Evolutionary conservation across 2,329 filamentous ascomycete genomes (phyloP), one percentile per base, ranked within the genome.

Genomic region (Apiospora koreana): DNA sequence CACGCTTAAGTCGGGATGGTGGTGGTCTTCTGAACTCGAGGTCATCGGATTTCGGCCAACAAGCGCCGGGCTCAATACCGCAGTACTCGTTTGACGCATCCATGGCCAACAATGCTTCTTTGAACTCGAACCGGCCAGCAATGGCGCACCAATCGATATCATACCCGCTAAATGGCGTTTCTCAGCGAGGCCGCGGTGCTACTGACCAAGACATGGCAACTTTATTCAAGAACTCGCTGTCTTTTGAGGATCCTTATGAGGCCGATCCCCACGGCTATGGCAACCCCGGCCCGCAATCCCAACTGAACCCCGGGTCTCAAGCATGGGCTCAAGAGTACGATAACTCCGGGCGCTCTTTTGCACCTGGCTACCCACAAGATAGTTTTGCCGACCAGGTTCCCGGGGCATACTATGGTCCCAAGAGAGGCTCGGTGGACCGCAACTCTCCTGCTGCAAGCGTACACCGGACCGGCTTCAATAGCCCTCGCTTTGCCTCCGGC

Each of bases 251-350:
- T 54, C 38, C 50, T 10, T 31, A 74, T 2, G 79, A 78, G 41
- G 10, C 65, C 16, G 25, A 71, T 10, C 66, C 66, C 16, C 46
- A 71, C 35, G 72, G 69, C 1, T 76, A 74, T 71, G 76, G 71
- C 65, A 75, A 73, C 64, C 72, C 73, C 3, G 71, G 72, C 2
- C 70, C 69, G 38, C 82, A 82, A 67, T 78, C 86, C 74, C 83
- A 85, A 72, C 78, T 84, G 72, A 86, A 87, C 72, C 83, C 85
- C 1, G 81, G 78, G 9, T 84, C 84, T 6, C 83, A 85, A 72
- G 73, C 84, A 3, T 88, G 86, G 86, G 78, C 78, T 66, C 77
- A 78, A 9, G 80, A 84, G 18, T 73, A 74, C 7, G 71, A 38
- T 50, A 74, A 68, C 41, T 70, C 69, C 38, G 41, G 67, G 9